Evolutionary conservation across 2,329 filamentous ascomycete species (phyloP).

Genomic region (Fusarium musae): DNA sequence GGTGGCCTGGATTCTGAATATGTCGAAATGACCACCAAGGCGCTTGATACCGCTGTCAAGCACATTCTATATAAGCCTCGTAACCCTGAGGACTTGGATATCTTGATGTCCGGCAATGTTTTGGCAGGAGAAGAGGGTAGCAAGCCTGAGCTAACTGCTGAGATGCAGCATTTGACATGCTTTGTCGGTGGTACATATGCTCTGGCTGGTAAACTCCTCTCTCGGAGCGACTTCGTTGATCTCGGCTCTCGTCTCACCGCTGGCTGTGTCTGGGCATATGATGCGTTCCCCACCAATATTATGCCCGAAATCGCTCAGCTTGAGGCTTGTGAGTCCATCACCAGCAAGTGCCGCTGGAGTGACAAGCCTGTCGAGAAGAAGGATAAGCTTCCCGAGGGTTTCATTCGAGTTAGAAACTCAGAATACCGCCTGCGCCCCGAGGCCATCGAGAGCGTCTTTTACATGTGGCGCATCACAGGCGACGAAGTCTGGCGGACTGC

Average conservation of each 20-base stretch:
- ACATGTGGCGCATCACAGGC: slow-evolving; percentile 63
- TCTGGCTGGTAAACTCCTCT: slow-evolving; percentile 71
- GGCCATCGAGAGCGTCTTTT: slow-evolving; percentile 64
- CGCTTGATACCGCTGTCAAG: slow-evolving; percentile 70
- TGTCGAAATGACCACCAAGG: slow-evolving; percentile 69
- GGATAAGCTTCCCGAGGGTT: slow-evolving; percentile 60
- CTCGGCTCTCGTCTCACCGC: slow-evolving; percentile 60
- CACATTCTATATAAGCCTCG: slow-evolving; percentile 76
- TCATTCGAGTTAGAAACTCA: slow-evolving; percentile 62
- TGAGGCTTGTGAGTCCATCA: slow-evolving; percentile 50
- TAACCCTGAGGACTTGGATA: slow-evolving; percentile 66
- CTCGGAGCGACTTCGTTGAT: slow-evolving; percentile 57
- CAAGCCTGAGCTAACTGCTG: slow-evolving; percentile 46
- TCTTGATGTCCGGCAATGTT: slow-evolving; percentile 66
- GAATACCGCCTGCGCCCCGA: slow-evolving; percentile 60
- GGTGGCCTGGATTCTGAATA: slow-evolving; percentile 74
- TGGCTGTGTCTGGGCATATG: slow-evolving; percentile 67
- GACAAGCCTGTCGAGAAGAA: slow-evolving; percentile 42
- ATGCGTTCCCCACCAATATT: slow-evolving; percentile 60
- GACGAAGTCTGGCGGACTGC: slow-evolving; percentile 56
- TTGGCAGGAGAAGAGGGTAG: slow-evolving; percentile 42
- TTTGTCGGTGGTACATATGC: slow-evolving; percentile 78
- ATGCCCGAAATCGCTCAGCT: slow-evolving; percentile 63
- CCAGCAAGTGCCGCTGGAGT: slow-evolving; percentile 51
- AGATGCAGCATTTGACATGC: slow-evolving; percentile 72